These are phyloP conservation scores for Aspergillus chevalieri DNA, from an alignment of 2,329 filamentous ascomycete species.

Conservation along the genomic window DNA sequence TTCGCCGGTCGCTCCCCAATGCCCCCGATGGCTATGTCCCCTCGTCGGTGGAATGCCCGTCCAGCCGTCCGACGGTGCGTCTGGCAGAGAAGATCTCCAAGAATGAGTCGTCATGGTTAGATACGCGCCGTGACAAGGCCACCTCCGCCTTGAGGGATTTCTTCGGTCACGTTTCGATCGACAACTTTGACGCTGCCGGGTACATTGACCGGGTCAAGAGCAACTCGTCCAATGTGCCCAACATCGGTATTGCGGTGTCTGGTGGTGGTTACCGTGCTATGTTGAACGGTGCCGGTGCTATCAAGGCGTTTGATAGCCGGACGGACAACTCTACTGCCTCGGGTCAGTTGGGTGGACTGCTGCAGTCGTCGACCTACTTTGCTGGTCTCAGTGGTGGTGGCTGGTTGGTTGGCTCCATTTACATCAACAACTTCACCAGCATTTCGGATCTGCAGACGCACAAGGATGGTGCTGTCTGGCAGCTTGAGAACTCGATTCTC, in stretches of 20 bases:
- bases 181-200: conserved; percentile 65
- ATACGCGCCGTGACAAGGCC: conserved; percentile 64
- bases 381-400: conserved; percentile 76
- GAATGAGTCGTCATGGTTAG: conserved; percentile 69
- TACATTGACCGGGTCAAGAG: conserved; percentile 60
- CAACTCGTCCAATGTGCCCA: conserved; percentile 56
- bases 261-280: conserved; percentile 85
- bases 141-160: conserved; percentile 67
- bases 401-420: conserved; percentile 81
- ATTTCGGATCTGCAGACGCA: conserved; percentile 41
- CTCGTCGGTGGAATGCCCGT: conserved; percentile 61
- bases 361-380: conserved; percentile 78
- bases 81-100: conserved; percentile 57
- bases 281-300: conserved; percentile 74
- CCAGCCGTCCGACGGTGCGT: conserved; percentile 61
- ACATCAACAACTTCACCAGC: conserved; percentile 70
- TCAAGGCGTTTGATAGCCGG: conserved; percentile 73
- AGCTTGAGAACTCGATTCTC: conserved; percentile 44
- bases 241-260: conserved; percentile 71
- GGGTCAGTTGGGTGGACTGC: conserved; percentile 71
- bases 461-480: conserved; percentile 19
- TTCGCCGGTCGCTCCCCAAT: conserved; percentile 45
- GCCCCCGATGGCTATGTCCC: conserved; percentile 69
- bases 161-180: conserved; percentile 64
- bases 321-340: conserved; percentile 55